Base-by-base conservation (phyloP, 331 rosid species). In the Saraca asoca region DNA sequence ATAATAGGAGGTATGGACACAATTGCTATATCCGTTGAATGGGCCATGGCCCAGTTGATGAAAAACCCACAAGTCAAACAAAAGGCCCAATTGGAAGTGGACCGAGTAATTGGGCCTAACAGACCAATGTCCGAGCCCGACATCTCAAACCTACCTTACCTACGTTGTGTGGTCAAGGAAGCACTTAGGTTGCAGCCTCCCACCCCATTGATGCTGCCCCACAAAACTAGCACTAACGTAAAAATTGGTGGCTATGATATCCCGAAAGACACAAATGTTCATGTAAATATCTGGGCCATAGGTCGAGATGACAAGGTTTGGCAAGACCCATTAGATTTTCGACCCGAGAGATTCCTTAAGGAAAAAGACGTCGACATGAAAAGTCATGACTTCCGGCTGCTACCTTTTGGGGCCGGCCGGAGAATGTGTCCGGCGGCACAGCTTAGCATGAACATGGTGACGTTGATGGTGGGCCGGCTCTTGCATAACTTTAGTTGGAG, bases 401-500 rank as follows among this genome's bases (percentile, higher is more conserved):
- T 17, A 1, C 56, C 56, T 7, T 51, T 51, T 13, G 33, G 6
- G 18, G 50, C 16, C 6, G 50, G 48, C n/a, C n/a, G 19, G 20
- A 6, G 20, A 18, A 51, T 17, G 29, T 51, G 56, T 18, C 56
- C 33, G 13, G 56, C 11, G 12, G 33, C 56, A 9, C 33, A 7
- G 33, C 56, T 51, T 9, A 51, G 56, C 56, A 17, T 18, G 56
- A 51, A 51, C n/a, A 1, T 51, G 34, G 8, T 60, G 74, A 60
- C 24, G 70, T 43, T 18, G 69, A 66, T 74, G 64, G 41, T 56
- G 16, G 15, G 66, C 13, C 9, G 44, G 64, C 16, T 18, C 9
- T 53, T 62, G 51, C 64, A 42, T 52, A 7, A 53, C 1, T 63
- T 54, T 48, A 14, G 7, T 41, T 54, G 39, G 65, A 71, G 56